Base-by-base conservation (phyloP, 495 filamentous ascomycete genomes). In the Bathelium albidoporum region DNA sequence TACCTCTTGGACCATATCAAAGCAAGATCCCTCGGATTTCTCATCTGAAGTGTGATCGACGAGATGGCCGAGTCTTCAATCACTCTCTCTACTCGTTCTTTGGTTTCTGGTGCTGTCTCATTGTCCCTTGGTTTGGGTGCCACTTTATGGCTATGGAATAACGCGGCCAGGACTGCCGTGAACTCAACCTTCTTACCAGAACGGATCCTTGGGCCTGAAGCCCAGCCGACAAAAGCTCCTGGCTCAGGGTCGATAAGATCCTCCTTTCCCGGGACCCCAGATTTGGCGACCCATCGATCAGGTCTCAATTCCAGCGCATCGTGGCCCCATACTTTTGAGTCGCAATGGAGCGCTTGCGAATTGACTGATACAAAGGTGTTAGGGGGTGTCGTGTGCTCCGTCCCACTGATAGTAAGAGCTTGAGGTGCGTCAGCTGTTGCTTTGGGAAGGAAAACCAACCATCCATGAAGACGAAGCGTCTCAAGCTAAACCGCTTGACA, bases 101-200 rank as follows among this genome's bases (percentile, higher is more conserved):
- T 26, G 2, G 49, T 55, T 29, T 29, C 7, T 29, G 26, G 49
- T 9, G 20, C 49, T 2, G 49, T 55, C 49, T 55, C 49, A 16
- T 55, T 55, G 1, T 55, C 22, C 22, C 29, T 29, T 55, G 49
- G 7, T 29, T 55, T 55, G 24, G 49, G 49, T 0, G 24, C 20
- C 7, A 55, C 49, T 26, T 3, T 55, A 55, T 73, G 71, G 44
- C 66, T 63, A 59, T 16, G 44, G 36, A 55, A 55, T 7, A 55
- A 11, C 2, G 24, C 24, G 7, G 49, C 58, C 24, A 69, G 14
- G 0, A 66, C 67, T 1, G 49, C 67, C 2, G 49, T 62, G 32
- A 66, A 66, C 36, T 69, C 67, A 4, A 69, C 67, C 52, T 69
- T 69, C 62, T 65, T 64, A 53, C 67, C 67, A 14, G 64, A 62